These are phyloP conservation scores for Aspergillaceae sp. DNA, from an alignment of 2,329 filamentous ascomycete species.

Conservation along the genomic window DNA sequence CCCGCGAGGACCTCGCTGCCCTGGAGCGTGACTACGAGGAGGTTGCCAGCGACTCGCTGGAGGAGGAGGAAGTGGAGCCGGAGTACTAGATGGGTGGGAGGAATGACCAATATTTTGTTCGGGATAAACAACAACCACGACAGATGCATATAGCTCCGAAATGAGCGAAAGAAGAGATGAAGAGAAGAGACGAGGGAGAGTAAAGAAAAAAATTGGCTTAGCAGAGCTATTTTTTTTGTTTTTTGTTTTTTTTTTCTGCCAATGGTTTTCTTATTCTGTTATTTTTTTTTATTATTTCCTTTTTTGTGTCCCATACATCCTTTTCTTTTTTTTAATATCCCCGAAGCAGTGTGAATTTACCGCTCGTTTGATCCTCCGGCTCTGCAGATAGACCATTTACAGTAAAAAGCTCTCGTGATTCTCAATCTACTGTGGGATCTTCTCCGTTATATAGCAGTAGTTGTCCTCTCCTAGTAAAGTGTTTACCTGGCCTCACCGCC, in stretches of 20 bases:
- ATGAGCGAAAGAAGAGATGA: too few species aligned
- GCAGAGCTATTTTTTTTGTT: conserved; percentile 24
- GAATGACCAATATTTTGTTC: conserved; percentile 9
- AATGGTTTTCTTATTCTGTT: conserved; percentile 21
- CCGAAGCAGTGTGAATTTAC: conserved; percentile 31
- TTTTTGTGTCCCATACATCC: conserved; percentile 31
- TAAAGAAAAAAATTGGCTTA: conserved; percentile 27
- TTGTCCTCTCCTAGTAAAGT: not conserved
- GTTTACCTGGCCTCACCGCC: conserved; percentile 5
- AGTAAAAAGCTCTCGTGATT: not conserved
- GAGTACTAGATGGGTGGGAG: conserved; percentile 63
- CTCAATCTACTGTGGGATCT: too few species aligned
- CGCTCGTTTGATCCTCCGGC: conserved; percentile 20
- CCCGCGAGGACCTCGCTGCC: conserved; percentile 94
- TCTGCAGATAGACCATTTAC: conserved; percentile 6
- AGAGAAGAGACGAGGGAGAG: too few species aligned
- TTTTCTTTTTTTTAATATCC: conserved; percentile 36
- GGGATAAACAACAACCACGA: not conserved
- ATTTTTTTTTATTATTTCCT: conserved; percentile 25
- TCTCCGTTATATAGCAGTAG: not conserved
- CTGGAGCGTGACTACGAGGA: conserved; percentile 98
- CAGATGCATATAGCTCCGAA: too few species aligned
- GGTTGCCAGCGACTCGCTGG: conserved; percentile 88
- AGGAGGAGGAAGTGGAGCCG: conserved; percentile 69
- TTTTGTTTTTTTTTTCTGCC: conserved; percentile 25